These are phyloP conservation scores for Phellopilus nigrolimitatus DNA, from an alignment of 1,284 basidiomycete genomes.

Conservation along the genomic window DNA sequence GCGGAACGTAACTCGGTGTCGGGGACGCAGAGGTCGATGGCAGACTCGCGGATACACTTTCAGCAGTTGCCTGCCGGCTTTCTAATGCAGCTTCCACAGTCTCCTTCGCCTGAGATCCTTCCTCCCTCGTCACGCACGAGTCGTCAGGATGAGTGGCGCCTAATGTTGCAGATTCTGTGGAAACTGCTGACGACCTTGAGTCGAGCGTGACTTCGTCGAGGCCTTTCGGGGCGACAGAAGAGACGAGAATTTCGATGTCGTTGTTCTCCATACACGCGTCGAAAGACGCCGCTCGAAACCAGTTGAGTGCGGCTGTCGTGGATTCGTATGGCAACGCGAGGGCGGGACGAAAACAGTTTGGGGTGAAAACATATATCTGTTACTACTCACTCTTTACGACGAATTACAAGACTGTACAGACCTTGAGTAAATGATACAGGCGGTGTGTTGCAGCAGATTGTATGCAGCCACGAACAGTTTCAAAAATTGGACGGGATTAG, in stretches of 20 bases:
- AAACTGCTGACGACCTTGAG: constrained; percentile 4
- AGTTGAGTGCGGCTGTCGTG: constrained; percentile 4
- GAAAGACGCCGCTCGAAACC: constrained; percentile 44
- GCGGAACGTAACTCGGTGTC: constrained; percentile 33
- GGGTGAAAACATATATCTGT: neutral
- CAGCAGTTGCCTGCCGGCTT: constrained; percentile 11
- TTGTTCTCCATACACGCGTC: constrained; percentile 77
- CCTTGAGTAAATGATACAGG: constrained; percentile 6
- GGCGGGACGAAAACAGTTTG: constrained; percentile 6
- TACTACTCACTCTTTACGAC: neutral
- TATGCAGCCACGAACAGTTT: neutral
- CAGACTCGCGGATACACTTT: constrained; percentile 19
- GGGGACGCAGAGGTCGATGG: constrained; percentile 21
- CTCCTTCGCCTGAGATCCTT: neutral
- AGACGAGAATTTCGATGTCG: constrained; percentile 42
- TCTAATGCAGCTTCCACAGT: constrained; percentile 2
- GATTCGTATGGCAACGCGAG: constrained; percentile 9
- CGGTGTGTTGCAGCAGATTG: constrained; percentile 1
- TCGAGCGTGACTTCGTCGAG: constrained; percentile 26
- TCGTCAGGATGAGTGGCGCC: constrained; percentile 1
- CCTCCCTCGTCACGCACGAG: neutral
- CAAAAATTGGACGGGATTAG: neutral
- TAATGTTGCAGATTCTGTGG: neutral
- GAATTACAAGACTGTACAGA: neutral
- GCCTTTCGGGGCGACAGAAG: constrained; percentile 34